These are phyloP conservation scores for Citrus medica DNA, from an alignment of 345 rosid species.

Conservation along the genomic window DNA sequence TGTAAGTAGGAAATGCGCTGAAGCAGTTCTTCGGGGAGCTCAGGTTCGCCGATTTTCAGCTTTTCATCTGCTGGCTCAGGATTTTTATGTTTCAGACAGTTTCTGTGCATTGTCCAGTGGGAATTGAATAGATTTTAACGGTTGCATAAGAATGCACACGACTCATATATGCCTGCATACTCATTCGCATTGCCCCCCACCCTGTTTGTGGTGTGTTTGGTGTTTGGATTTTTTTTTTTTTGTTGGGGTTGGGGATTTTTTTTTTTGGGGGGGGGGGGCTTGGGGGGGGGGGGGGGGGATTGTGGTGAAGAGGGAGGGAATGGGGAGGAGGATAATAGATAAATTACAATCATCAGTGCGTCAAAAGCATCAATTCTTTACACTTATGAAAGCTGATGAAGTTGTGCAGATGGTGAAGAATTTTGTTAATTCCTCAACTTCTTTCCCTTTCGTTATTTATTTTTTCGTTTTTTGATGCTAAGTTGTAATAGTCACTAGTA, in stretches of 20 bases:
- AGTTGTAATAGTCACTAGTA: neutral
- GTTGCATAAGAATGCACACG: neutral
- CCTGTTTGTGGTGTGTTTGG: neutral
- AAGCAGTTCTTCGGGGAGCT: constrained; percentile 98
- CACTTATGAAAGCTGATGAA: neutral
- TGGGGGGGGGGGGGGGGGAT: fast-evolving
- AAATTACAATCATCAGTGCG: neutral
- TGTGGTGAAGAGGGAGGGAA: too few relatives aligned
- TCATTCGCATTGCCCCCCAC: neutral
- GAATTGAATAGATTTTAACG: neutral
- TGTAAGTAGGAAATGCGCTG: constrained; percentile 98
- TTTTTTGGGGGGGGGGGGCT: too few relatives aligned
- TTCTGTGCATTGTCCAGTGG: neutral
- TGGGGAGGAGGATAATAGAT: neutral
- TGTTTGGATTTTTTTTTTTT: too few relatives aligned
- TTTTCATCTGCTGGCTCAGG: neutral
- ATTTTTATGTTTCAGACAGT: neutral
- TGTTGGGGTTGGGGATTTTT: too few relatives aligned
- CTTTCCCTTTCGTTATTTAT: neutral
- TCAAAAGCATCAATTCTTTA: neutral
- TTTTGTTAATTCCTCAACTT: neutral
- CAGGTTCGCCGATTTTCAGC: constrained; percentile 46
- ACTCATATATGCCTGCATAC: neutral
- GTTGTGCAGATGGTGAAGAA: neutral
- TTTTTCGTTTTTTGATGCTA: neutral